Evolutionary conservation across 495 filamentous ascomycete genomes (phyloP).

Genomic region (Ascodesmis nigricans): DNA sequence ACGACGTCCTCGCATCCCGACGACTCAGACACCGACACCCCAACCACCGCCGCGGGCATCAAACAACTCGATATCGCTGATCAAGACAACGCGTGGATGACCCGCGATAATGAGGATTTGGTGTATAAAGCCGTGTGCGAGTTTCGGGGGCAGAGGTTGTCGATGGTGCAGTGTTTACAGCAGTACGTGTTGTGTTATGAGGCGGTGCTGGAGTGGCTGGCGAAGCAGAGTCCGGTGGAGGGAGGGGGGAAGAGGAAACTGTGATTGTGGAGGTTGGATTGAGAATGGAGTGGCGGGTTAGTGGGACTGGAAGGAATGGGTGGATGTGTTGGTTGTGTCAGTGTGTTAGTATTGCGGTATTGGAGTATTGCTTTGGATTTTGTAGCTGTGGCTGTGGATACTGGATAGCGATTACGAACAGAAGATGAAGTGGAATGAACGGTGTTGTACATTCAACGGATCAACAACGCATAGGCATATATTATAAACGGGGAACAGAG

Average conservation of each 20-base stretch:
- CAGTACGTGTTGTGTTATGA: conserved; percentile 97
- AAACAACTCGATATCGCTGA: conserved; percentile 28
- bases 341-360: neutral
- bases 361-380: no score
- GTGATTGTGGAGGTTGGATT: conserved; percentile 1
- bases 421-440: no score
- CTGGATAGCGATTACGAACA: no score
- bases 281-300: neutral
- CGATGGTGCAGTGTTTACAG: conserved; percentile 90
- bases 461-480: no score
- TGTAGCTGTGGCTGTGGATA: no score
- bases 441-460: no score
- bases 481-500: no score
- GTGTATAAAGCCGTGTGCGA: conserved; percentile 72
- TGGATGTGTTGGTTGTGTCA: neutral
- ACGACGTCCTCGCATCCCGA: no score
- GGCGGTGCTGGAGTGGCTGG: conserved; percentile 75
- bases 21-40: no score
- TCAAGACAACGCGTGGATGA: conserved; percentile 30
- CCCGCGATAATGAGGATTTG: conserved; percentile 44
- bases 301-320: neutral
- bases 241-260: conserved; percentile 21
- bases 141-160: conserved; percentile 66
- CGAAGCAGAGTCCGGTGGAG: conserved; percentile 25
- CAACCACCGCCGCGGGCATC: no score